phyloP scores from a whole-genome alignment of 441 rosid genomes.

The Lepidium campestre region DNA sequence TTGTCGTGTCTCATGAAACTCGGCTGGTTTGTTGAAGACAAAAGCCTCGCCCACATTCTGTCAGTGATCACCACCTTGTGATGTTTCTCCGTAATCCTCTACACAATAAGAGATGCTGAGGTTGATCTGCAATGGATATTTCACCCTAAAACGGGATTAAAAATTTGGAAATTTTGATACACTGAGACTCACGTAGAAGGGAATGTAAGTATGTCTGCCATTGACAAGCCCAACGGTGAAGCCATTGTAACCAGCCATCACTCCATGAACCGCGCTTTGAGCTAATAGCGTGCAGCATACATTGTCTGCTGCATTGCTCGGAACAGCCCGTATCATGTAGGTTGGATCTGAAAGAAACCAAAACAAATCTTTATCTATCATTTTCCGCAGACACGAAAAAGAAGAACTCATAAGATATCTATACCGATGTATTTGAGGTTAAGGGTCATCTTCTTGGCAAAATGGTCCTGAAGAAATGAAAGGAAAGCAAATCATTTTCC shows the following conservation, averaged over 20 bases:
- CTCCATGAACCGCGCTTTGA: constrained; percentile 84
- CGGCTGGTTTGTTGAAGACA: constrained; percentile 68
- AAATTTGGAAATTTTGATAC: background rate
- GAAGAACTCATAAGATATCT: background rate
- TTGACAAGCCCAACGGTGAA: constrained; percentile 74
- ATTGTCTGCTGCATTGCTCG: constrained; percentile 74
- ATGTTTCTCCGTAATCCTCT: constrained; percentile 58
- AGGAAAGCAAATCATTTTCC: background rate
- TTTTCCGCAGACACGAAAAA: background rate
- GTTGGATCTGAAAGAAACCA: constrained; percentile 55
- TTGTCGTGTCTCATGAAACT: constrained; percentile 47
- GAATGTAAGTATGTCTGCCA: constrained; percentile 75
- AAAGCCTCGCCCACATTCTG: constrained; percentile 83
- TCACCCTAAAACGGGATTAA: background rate
- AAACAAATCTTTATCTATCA: background rate
- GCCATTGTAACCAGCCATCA: constrained; percentile 89
- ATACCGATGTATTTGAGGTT: constrained; percentile 74
- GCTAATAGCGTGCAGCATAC: constrained; percentile 77
- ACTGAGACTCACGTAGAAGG: constrained; percentile 50
- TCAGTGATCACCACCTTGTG: constrained; percentile 72
- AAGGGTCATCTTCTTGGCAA: constrained; percentile 45
- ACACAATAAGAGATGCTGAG: constrained; percentile 17
- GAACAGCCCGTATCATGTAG: constrained; percentile 76
- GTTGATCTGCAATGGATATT: background rate
- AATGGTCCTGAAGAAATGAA: constrained; percentile 49